Percentiles rank a stretch among this genome's conserved stretches.
Conservation (phyloP, 306 rosid genomes). For the Vigna angularis region DNA sequence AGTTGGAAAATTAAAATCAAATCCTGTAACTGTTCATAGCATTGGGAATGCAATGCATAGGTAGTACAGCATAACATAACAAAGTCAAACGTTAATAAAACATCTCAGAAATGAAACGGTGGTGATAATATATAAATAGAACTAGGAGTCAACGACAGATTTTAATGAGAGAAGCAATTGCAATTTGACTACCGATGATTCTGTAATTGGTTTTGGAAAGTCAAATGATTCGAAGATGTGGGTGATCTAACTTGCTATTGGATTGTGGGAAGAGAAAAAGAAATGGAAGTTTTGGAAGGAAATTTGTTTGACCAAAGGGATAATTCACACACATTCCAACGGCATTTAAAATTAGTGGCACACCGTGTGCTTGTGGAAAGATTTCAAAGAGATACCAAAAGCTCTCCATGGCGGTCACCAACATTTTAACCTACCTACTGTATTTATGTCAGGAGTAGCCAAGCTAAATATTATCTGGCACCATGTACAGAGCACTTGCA, state of each 20-base stretch:
- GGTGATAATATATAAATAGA: neutral
- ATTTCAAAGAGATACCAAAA: neutral
- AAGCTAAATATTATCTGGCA: conserved; percentile 33
- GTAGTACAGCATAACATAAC: neutral
- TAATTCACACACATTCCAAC: conserved; percentile 40
- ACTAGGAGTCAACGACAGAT: conserved; percentile 32
- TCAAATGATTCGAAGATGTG: conserved; percentile 52
- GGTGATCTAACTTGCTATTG: conserved; percentile 66
- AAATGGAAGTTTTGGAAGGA: neutral
- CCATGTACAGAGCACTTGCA: conserved; percentile 45
- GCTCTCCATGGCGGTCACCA: conserved; percentile 61
- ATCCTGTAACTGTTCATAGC: conserved; percentile 10
- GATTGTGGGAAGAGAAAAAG: neutral
- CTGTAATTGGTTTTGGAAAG: conserved; percentile 28
- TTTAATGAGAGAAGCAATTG: conserved; percentile 8
- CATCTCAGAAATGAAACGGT: neutral
- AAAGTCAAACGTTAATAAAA: conserved; percentile 25
- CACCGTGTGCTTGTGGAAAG: neutral
- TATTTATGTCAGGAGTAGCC: conserved; percentile 30
- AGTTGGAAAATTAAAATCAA: conserved; percentile 22
- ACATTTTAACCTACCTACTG: conserved; percentile 62
- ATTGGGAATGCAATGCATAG: conserved; percentile 40
- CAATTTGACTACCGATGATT: conserved; percentile 36
- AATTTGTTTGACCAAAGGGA: neutral
- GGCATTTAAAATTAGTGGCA: conserved; percentile 14